Percentiles rank a stretch among this genome's conserved stretches.
phyloP scores from a whole-genome alignment of 441 rosid species.

The Metrosideros polymorpha region DNA sequence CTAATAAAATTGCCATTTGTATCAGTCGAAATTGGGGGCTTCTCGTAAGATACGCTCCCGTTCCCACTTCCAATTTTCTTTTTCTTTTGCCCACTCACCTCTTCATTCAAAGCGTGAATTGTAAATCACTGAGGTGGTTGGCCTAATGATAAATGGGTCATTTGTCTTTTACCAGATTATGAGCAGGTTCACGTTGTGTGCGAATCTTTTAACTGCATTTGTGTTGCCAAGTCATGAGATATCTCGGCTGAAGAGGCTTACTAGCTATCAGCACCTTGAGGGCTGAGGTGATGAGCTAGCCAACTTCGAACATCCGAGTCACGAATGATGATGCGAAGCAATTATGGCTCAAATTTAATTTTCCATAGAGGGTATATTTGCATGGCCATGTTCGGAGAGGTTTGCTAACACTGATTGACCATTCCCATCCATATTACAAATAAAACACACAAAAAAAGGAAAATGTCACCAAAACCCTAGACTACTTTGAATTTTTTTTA shows the following conservation, averaged over 20 bases:
- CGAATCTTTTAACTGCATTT: neutral
- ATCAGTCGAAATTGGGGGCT: neutral
- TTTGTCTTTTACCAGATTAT: neutral
- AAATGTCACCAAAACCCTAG: too few species aligned
- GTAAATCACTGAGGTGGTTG: neutral
- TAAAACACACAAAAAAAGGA: neutral
- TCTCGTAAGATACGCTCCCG: neutral
- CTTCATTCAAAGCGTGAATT: neutral
- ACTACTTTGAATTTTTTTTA: too few species aligned
- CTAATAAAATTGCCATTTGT: neutral
- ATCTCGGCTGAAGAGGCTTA: neutral
- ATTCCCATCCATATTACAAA: neutral
- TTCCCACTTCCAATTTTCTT: neutral
- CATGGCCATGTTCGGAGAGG: rapidly evolving
- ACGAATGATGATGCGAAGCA: neutral
- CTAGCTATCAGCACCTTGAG: neutral
- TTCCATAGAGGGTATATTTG: neutral
- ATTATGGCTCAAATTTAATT: neutral
- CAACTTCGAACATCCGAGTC: neutral
- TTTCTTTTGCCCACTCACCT: neutral
- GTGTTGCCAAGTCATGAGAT: neutral
- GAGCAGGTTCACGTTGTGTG: neutral
- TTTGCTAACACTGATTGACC: neutral
- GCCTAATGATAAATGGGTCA: neutral
- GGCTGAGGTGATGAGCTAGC: neutral